Percentiles rank a stretch among this genome's conserved stretches.
Evolutionary conservation across 306 rosid genomes (phyloP).

Genomic region (Lagenaria siceraria): DNA sequence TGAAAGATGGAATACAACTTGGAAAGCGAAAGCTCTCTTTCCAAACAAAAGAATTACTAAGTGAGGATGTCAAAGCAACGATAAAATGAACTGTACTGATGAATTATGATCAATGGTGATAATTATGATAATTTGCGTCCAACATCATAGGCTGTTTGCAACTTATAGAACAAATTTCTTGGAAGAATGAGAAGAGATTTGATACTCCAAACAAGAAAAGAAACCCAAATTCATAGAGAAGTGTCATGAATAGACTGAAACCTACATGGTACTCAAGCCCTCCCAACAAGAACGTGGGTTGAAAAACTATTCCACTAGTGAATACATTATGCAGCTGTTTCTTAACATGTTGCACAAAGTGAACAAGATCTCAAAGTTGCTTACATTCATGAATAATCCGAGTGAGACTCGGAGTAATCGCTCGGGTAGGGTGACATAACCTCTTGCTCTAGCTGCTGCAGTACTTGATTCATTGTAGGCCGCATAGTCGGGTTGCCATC

Average conservation of each 20-base stretch:
- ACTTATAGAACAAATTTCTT: neutral
- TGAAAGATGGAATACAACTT: too few species aligned
- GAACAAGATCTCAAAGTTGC: neutral
- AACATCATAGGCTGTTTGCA: neutral
- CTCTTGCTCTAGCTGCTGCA: constrained; percentile 81
- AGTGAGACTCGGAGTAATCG: constrained; percentile 73
- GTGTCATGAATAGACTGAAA: neutral
- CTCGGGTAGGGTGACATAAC: constrained; percentile 78
- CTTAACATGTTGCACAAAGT: neutral
- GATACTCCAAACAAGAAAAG: too few species aligned
- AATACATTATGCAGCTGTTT: neutral
- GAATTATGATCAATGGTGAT: too few species aligned
- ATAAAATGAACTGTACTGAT: too few species aligned
- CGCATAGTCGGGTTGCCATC: constrained; percentile 78
- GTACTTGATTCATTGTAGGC: constrained; percentile 73
- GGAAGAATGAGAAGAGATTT: neutral
- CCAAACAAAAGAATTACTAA: too few species aligned
- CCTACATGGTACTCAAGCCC: neutral
- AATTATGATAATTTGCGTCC: too few species aligned
- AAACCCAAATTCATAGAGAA: neutral
- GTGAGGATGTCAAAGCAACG: too few species aligned
- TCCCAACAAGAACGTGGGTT: neutral
- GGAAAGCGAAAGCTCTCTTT: too few species aligned
- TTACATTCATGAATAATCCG: constrained; percentile 37
- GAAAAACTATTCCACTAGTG: neutral